phyloP scores from a whole-genome alignment of 2,329 filamentous ascomycete genomes.

The Xylaria arbuscula region DNA sequence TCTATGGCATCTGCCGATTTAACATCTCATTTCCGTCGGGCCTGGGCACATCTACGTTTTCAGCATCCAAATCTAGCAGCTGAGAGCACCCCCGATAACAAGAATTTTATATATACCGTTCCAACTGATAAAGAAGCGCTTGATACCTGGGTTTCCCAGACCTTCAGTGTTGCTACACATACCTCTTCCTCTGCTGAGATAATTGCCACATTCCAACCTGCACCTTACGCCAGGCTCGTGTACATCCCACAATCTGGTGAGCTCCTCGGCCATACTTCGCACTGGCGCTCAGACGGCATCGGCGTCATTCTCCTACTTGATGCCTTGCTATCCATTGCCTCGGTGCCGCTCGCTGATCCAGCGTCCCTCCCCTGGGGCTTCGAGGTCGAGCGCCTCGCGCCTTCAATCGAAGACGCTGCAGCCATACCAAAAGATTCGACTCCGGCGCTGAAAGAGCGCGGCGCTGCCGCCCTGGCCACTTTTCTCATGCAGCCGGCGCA shows the following conservation, averaged over 20 bases:
- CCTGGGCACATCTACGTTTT: background rate
- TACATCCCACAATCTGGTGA: background rate
- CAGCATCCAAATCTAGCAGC: background rate
- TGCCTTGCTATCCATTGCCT: background rate
- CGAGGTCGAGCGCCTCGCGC: background rate
- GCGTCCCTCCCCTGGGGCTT: background rate
- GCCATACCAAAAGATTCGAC: background rate
- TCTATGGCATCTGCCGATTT: background rate
- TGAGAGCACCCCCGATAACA: background rate
- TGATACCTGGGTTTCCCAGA: background rate
- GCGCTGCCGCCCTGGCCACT: background rate
- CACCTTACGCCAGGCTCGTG: background rate
- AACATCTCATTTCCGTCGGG: background rate
- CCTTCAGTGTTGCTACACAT: background rate
- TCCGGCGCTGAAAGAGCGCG: background rate
- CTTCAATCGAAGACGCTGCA: background rate
- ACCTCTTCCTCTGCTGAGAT: background rate
- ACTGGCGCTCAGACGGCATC: background rate
- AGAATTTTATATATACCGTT: background rate
- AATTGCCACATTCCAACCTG: background rate
- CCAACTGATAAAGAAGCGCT: background rate
- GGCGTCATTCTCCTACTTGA: background rate
- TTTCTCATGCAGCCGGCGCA: background rate
- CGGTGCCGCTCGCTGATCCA: too few species aligned
- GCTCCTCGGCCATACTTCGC: background rate